Percentiles rank a stretch among this genome's conserved stretches.
phyloP scores from a whole-genome alignment of 495 filamentous ascomycete genomes.

The Daldinia decipiens region DNA sequence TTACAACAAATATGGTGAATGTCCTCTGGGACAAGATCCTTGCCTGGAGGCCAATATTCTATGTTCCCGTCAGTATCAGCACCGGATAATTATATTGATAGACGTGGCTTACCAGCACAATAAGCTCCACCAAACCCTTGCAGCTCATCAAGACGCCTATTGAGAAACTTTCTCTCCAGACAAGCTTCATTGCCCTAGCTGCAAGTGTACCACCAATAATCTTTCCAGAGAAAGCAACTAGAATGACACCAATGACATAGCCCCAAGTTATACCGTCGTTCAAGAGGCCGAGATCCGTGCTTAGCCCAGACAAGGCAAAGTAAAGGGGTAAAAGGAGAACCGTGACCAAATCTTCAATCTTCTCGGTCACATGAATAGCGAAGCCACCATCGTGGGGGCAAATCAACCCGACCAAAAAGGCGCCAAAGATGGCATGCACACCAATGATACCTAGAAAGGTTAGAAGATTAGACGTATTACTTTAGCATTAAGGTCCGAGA shows the following conservation, averaged over 20 bases:
- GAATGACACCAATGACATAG: conserved; percentile 87
- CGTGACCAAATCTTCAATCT: conserved; percentile 91
- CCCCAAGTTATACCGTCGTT: conserved; percentile 87
- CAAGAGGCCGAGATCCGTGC: conserved; percentile 87
- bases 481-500: neutral
- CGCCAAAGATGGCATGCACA: conserved; percentile 67
- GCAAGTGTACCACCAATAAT: conserved; percentile 86
- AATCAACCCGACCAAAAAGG: conserved; percentile 87
- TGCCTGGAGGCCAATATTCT: conserved; percentile 96
- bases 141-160: conserved; percentile 97
- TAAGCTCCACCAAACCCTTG: conserved; percentile 94
- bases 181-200: conserved; percentile 76
- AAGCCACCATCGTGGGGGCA: conserved; percentile 96
- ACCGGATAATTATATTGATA: neutral
- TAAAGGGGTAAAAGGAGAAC: conserved; percentile 94
- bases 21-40: conserved; percentile 85
- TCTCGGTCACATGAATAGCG: conserved; percentile 93
- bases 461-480: conserved; percentile 38
- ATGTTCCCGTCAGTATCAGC: conserved; percentile 40
- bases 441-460: conserved; percentile 75
- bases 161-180: conserved; percentile 93
- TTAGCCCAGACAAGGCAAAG: conserved; percentile 91
- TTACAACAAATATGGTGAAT: conserved; percentile 99
- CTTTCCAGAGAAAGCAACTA: conserved; percentile 86
- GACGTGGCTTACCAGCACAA: conserved; percentile 79